Conservation (phyloP, 192 early-diverging fungal species). For the Backusella tuberculispora region DNA sequence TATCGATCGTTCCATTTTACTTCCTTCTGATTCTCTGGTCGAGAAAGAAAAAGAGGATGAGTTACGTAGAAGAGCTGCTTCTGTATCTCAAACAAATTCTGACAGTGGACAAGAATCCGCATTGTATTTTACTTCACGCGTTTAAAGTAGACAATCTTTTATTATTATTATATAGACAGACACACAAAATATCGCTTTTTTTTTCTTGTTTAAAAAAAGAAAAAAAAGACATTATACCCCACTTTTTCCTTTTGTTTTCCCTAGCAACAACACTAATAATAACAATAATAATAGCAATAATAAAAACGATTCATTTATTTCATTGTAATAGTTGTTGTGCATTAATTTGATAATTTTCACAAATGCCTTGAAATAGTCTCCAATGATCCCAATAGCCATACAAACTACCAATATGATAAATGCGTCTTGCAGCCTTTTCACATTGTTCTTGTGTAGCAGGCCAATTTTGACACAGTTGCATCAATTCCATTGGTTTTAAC, state of each 20-base stretch:
- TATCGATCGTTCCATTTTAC: slow-evolving; percentile 41
- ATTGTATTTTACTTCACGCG: background rate
- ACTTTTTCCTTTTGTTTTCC: background rate
- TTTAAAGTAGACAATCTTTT: background rate
- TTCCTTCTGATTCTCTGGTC: slow-evolving; percentile 39
- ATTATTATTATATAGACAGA: background rate
- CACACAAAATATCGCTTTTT: background rate
- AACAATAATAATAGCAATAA: slow-evolving; percentile 5
- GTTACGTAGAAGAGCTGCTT: slow-evolving; percentile 5
- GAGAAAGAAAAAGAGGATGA: slow-evolving; percentile 33
- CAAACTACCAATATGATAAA: slow-evolving; percentile 25
- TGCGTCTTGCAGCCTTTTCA: background rate
- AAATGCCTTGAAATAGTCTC: slow-evolving; percentile 34
- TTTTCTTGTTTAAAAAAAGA: background rate
- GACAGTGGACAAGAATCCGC: background rate
- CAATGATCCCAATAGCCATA: slow-evolving; percentile 36
- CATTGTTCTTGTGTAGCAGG: slow-evolving; percentile 14
- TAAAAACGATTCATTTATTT: slow-evolving; percentile 1
- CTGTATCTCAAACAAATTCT: slow-evolving; percentile 14
- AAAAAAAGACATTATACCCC: slow-evolving; percentile 1
- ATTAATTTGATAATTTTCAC: slow-evolving; percentile 25
- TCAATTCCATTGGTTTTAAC: slow-evolving; percentile 10
- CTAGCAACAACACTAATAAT: background rate
- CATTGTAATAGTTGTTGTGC: slow-evolving; percentile 11
- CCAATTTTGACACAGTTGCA: slow-evolving; percentile 26